These are phyloP conservation scores for Rhizopogon parksii DNA, from an alignment of 1,284 basidiomycete genomes.

Conservation along the genomic window DNA sequence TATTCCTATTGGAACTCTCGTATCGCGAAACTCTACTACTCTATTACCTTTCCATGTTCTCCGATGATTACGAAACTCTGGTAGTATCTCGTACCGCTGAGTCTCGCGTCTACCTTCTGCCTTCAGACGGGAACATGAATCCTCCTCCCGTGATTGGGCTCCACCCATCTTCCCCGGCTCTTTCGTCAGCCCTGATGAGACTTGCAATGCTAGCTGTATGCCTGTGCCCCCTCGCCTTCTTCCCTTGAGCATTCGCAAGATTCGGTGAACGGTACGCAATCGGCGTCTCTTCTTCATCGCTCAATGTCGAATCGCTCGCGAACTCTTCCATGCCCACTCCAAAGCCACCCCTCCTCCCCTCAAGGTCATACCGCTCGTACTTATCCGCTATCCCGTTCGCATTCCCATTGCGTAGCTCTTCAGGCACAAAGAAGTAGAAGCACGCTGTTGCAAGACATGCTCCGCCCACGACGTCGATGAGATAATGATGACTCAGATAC, in stretches of 20 bases:
- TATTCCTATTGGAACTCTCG: too few species aligned
- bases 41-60: too few species aligned
- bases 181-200: conserved; percentile 65
- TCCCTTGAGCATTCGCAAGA: conserved; percentile 6
- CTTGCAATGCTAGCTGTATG: conserved; percentile 80
- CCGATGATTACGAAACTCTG: too few species aligned
- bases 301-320: conserved; percentile 40
- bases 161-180: conserved; percentile 68
- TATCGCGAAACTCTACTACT: too few species aligned
- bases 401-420: conserved; percentile 56
- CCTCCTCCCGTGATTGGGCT: conserved; percentile 52
- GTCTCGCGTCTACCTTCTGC: conserved; percentile 4
- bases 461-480: conserved; percentile 93
- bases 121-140: conserved; percentile 37
- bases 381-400: conserved; percentile 37
- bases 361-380: conserved; percentile 70
- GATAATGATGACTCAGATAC: conserved; percentile 97
- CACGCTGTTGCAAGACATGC: conserved; percentile 82
- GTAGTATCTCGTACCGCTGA: too few species aligned
- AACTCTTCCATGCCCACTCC: conserved; percentile 46
- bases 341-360: conserved; percentile 26
- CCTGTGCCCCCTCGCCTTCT: conserved; percentile 43
- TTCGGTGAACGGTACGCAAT: conserved; percentile 66
- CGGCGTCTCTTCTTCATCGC: conserved; percentile 58
- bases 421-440: conserved; percentile 87